Base-by-base conservation (phyloP, 2,329 filamentous ascomycete genomes). In the Graphilbum fragrans region DNA sequence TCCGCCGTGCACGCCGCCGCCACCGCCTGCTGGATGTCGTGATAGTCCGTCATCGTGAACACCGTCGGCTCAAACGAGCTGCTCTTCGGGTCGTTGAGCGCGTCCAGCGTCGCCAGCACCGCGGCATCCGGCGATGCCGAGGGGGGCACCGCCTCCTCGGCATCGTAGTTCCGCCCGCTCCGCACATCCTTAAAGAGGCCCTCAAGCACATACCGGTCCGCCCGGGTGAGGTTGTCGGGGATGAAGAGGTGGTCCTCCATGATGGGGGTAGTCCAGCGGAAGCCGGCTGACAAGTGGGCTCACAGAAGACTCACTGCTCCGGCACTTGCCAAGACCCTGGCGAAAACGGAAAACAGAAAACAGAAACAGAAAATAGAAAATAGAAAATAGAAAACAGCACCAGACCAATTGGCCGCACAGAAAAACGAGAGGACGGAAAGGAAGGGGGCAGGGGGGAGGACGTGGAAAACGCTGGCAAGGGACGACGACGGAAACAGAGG, bases 51-150 rank as follows among this genome's bases (percentile, higher is more conserved):
- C 1, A 58, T 58, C 6, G 57, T 62, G 48, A 71, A 58, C 32
- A 71, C 61, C 4, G 62, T 64, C 4, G 67, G 66, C 50, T 70
- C 65, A 45, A 70, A 71, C 7, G 55, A 52, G 36, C 53, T 34
- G 47, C 58, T 56, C 11, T 44, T 39, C 4, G 65, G 64, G 50
- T 70, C 54, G 45, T 67, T 67, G 44, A 63, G 54, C 22, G 58
- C 60, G 41, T 56, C 57, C 45, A 72, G 59, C 22, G 50, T 51
- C 19, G 53, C 53, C 6, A 66, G 56, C 12, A 58, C 54, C 12
- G 45, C 47, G 20, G 53, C 53, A 41, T 62, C 54, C 29, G 52
- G 48, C 12, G 37, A 35, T 44, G 32, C 16, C 36, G 38, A 43
- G 23, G 12, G 22, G 40, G 10, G 20, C n/a, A 4, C 35, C 21